Base-by-base conservation (phyloP, 768 basidiomycete genomes). In the Phaeotremella skinneri region DNA sequence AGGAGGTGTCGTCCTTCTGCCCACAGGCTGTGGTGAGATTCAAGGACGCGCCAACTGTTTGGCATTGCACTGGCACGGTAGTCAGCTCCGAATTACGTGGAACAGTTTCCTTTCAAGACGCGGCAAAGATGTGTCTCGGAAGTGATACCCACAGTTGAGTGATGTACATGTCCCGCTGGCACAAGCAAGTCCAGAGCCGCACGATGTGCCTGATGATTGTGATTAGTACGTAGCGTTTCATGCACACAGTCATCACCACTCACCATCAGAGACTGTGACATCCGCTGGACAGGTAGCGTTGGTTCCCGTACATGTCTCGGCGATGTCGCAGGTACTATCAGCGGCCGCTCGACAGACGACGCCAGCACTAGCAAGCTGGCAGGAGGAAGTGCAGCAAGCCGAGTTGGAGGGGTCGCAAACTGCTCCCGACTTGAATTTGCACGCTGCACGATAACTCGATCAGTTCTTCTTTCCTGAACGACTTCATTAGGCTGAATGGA, bases 141-240 rank as follows among this genome's bases (percentile, higher is more conserved):
- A n/a, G n/a, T n/a, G n/a, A n/a, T n/a, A 82, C 86, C 65, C 69
- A 88, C 86, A 75, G 59, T 83, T 80, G 20, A 85, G 72, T 5
- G 87, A 89, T 27, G 90, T 91, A 76, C 90, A 93, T 29, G 80
- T 78, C 6, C 90, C 90, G 64, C 82, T 84, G 0, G 90, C 89
- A 75, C 90, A 91, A 25, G 83, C 82, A 32, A 91, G 77, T 37
- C 82, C 83, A 30, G 70, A 58, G 4, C 90, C 89, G 70, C 90
- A 91, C 56, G 81, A 81, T 74, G 82, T 80, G 31, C 87, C 85
- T 85, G n/a, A 59, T 31, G 47, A 55, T 64, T 61, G 55, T 34
- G n/a, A n/a, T n/a, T n/a, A 26, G 47, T 56, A 23, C 47, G 37
- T 20, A 49, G 49, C 58, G 62, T 50, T 50, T 45, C 31, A 20